Evolutionary conservation across 306 rosid species (phyloP).

Genomic region (Mucuna pruriens): DNA sequence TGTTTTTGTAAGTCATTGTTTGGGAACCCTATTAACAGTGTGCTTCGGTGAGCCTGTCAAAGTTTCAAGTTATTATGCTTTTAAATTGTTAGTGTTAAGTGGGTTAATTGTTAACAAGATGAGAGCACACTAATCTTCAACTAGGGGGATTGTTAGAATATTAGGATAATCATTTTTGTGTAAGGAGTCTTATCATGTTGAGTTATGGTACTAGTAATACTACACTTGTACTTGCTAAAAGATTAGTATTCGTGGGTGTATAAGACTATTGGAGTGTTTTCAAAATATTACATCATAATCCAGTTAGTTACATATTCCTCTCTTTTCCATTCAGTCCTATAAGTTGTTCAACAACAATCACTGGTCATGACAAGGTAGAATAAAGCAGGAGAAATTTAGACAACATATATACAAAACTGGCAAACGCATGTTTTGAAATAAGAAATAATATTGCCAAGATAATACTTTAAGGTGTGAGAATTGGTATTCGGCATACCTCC

Average conservation of each 20-base stretch:
- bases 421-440: slow-evolving; percentile 17
- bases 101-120: neutral
- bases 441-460: slow-evolving; percentile 15
- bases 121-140: neutral
- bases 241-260: neutral
- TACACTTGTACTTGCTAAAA: neutral
- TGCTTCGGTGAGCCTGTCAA: neutral
- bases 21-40: neutral
- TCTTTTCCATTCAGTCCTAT: neutral
- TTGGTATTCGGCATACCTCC: slow-evolving; percentile 63
- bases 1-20: slow-evolving; percentile 3
- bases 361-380: slow-evolving; percentile 1
- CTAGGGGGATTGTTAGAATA: neutral
- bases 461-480: slow-evolving; percentile 26
- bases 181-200: neutral
- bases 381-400: neutral
- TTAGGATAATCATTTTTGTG: neutral
- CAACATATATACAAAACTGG: neutral
- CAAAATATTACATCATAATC: slow-evolving; percentile 7
- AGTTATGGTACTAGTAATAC: slow-evolving; percentile 17
- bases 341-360: slow-evolving; percentile 21
- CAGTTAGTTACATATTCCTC: neutral
- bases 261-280: slow-evolving; percentile 6
- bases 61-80: neutral
- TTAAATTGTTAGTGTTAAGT: neutral